Evolutionary conservation across 2,329 filamentous ascomycete genomes (phyloP).

Genomic region (Alternaria brassicae): DNA sequence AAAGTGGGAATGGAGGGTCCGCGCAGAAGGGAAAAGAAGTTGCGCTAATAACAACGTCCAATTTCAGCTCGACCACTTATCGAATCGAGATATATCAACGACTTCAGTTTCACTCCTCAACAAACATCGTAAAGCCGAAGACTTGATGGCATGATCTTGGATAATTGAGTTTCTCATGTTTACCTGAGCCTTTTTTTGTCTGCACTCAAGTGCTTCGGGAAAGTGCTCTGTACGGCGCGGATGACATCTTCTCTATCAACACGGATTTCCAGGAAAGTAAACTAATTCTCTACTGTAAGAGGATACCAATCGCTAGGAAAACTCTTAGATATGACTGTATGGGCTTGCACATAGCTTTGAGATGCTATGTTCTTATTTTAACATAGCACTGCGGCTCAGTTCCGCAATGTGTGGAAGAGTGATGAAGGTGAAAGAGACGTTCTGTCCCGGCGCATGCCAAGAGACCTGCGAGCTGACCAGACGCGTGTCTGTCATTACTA

Average conservation of each 20-base stretch:
- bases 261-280: neutral
- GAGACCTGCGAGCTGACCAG: neutral
- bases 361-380: neutral
- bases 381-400: neutral
- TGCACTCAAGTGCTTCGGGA: neutral
- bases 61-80: conserved; percentile 49
- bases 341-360: neutral
- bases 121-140: neutral
- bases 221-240: neutral
- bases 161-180: neutral
- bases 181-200: neutral
- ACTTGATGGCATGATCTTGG: neutral
- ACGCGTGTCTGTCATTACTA: neutral
- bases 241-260: conserved; percentile 1
- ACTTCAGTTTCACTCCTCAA: conserved; percentile 24
- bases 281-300: neutral
- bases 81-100: conserved; percentile 35
- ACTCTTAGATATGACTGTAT: neutral
- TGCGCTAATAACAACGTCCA: conserved; percentile 42
- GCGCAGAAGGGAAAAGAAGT: conserved; percentile 35
- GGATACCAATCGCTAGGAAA: neutral
- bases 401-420: neutral
- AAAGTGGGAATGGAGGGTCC: conserved; percentile 41
- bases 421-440: neutral
- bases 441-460: neutral